phyloP scores from a whole-genome alignment of 2,329 filamentous ascomycete genomes.

The Colletotrichum theobromicola region DNA sequence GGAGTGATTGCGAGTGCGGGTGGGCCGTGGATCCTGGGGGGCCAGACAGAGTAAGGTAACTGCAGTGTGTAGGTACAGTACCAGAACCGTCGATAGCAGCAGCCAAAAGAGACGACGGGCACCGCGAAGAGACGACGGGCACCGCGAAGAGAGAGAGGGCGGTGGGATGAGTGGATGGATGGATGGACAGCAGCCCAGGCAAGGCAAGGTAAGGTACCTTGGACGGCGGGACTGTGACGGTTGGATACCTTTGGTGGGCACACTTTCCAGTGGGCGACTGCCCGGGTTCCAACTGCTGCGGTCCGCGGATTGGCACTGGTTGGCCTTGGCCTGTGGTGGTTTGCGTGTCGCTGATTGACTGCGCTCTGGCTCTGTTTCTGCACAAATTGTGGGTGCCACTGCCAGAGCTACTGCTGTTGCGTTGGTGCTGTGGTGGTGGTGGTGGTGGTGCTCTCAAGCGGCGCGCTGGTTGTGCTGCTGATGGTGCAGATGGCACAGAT shows the following conservation, averaged over 20 bases:
- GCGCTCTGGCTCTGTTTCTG: background rate
- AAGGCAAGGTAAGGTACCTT: too few species aligned
- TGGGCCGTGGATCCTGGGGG: conserved; percentile 9
- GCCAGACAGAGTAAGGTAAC: background rate
- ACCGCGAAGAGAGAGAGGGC: background rate
- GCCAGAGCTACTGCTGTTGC: background rate
- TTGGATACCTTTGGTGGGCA: background rate
- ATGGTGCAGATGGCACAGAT: background rate
- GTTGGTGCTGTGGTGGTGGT: background rate
- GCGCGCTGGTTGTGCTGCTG: background rate
- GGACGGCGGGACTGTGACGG: background rate
- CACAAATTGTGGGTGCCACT: background rate
- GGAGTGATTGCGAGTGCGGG: conserved; percentile 19
- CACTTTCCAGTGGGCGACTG: background rate
- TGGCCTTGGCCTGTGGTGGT: background rate
- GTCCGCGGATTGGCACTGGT: background rate
- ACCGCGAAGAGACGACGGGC: background rate
- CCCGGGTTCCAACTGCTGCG: background rate
- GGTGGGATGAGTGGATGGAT: background rate
- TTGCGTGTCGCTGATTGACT: background rate
- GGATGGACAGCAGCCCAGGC: background rate
- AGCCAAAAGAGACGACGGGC: background rate
- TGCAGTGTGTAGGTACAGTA: background rate
- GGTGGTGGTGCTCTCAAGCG: background rate
- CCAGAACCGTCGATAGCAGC: background rate